Evolutionary conservation across 2,329 filamentous ascomycete genomes (phyloP), one percentile per base, ranked within the genome.

Genomic region (Coniochaeta pulveracea): DNA sequence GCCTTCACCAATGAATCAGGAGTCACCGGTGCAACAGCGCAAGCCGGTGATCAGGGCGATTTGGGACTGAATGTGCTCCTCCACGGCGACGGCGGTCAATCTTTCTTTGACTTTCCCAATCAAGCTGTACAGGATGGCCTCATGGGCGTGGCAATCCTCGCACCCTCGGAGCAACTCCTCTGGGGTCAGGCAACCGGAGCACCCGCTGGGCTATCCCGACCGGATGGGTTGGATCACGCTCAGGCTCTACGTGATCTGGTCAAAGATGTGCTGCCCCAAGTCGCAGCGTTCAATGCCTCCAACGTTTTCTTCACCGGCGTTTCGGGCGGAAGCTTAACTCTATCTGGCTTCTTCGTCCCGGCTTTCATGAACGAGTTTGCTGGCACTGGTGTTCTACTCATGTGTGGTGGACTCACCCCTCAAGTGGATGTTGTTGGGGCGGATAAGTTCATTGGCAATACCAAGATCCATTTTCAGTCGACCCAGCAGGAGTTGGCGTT

Each of bases 121-220:
- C 64, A 72, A 42, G 61, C 58, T 12, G 62, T 71, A 9, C 62
- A 65, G 35, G 47, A 52, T 33, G 63, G 62, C 40, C 60, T 68
- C 19, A 66, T 68, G 48, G 68, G 68, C 38, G 64, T 70, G 8
- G 66, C 57, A 7, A 51, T 72, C 2, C 61, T 75, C 10, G 66
- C 71, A 0, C 71, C 71, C 5, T 43, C 38, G 6, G 39, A 43
- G 12, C 34, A 69, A 39, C 60, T 69, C 21, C 72, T 73, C 57
- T 76, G 71, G 71, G 71, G 71, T 35, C 68, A 69, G 30, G 64
- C 65, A 56, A 69, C 68, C 62, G 70, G 71, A 35, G 66, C 66
- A 17, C 67, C 67, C 37, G 41, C 51, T 3, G 69, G 68, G 1
- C 58, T 71, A 15, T 45, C 66, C 26, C 63, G 71, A 15, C 66